These are phyloP conservation scores for Blumeriella jaapii DNA, from an alignment of 2,329 filamentous ascomycete genomes.

Conservation along the genomic window DNA sequence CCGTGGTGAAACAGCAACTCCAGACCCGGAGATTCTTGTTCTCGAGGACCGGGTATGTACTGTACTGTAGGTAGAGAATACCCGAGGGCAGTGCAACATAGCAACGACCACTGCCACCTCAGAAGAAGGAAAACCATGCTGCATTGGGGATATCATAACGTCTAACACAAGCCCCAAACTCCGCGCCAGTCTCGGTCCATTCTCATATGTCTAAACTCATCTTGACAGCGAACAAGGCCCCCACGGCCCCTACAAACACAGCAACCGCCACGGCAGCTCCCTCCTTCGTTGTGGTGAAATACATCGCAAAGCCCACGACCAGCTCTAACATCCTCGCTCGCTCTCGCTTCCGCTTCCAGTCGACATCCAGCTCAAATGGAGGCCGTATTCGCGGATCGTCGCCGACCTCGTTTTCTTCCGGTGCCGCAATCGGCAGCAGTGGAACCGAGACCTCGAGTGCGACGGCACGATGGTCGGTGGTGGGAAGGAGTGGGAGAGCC, in stretches of 20 bases:
- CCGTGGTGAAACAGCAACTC: too few species aligned
- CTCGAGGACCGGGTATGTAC: too few species aligned
- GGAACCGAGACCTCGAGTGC: slow-evolving; percentile 60
- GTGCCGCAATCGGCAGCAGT: slow-evolving; percentile 31
- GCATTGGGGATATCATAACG: slow-evolving; percentile 1
- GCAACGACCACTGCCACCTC: too few species aligned
- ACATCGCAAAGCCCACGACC: slow-evolving; percentile 44
- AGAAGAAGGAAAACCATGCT: too few species aligned
- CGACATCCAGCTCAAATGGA: slow-evolving; percentile 45
- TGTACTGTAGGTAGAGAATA: too few species aligned
- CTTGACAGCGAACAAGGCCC: slow-evolving; percentile 23
- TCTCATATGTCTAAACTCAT: slow-evolving; percentile 16
- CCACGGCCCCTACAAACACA: slow-evolving; percentile 21
- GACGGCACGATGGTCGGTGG: slow-evolving; percentile 81
- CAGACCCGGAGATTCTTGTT: too few species aligned
- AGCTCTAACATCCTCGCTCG: slow-evolving; percentile 47
- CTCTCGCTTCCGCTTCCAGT: slow-evolving; percentile 42
- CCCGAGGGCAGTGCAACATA: too few species aligned
- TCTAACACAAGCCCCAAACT: not conserved
- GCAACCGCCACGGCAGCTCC: slow-evolving; percentile 24
- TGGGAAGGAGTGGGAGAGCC: slow-evolving; percentile 65
- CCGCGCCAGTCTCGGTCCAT: not conserved
- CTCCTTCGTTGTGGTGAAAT: slow-evolving; percentile 26
- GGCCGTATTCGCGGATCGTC: slow-evolving; percentile 32
- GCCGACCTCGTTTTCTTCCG: slow-evolving; percentile 25